Evolutionary conservation across 148 eudicot species (phyloP).

Genomic region (Rhododendron griersonianum): DNA sequence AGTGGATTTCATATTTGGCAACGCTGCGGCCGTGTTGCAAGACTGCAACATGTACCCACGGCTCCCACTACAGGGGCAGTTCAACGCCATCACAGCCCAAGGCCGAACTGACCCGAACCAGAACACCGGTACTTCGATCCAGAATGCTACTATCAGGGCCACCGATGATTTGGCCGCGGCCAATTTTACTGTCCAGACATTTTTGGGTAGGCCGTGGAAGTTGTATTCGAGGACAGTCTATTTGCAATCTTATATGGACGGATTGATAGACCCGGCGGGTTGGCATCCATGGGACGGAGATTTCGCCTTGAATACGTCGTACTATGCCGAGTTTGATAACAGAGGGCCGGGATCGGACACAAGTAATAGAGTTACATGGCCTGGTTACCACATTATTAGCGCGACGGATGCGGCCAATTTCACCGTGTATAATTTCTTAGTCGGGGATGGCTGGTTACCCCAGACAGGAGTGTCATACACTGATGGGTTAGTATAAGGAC

Average conservation of each 20-base stretch:
- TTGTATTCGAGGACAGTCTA: slow-evolving; percentile 65
- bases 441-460: not conserved
- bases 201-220: slow-evolving; percentile 94
- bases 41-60: slow-evolving; percentile 60
- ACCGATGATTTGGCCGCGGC: slow-evolving; percentile 30
- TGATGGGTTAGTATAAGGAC: not conserved
- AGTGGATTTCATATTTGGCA: slow-evolving; percentile 84
- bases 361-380: slow-evolving; percentile 56
- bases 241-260: slow-evolving; percentile 57
- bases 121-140: slow-evolving; percentile 70
- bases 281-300: slow-evolving; percentile 85
- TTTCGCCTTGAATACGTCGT: slow-evolving; percentile 61
- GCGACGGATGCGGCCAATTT: slow-evolving; percentile 53
- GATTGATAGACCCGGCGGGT: slow-evolving; percentile 59
- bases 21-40: slow-evolving; percentile 79
- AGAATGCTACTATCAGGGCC: slow-evolving; percentile 22
- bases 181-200: slow-evolving; percentile 48
- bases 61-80: slow-evolving; percentile 35
- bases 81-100: slow-evolving; percentile 77
- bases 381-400: slow-evolving; percentile 59
- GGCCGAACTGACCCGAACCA: slow-evolving; percentile 76
- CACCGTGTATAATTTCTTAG: slow-evolving; percentile 29
- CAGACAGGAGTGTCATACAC: not conserved
- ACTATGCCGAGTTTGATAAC: slow-evolving; percentile 76
- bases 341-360: slow-evolving; percentile 61